Base-by-base conservation (phyloP, 352 stramenopile genomes). In the Phytophthora chlamydospora region DNA sequence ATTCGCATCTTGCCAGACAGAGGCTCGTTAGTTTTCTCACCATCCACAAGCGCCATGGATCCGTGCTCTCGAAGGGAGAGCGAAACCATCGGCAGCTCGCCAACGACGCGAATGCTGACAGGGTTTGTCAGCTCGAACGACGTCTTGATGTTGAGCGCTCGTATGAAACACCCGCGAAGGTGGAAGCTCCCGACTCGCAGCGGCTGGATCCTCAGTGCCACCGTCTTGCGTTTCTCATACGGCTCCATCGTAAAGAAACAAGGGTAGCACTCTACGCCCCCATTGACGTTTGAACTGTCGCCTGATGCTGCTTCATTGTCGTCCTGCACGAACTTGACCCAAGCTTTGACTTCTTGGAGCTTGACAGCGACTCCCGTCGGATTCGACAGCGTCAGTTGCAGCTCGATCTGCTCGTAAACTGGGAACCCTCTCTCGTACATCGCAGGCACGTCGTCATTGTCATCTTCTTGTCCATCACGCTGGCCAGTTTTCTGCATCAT, bases 351-450 rank as follows among this genome's bases (percentile, higher is more conserved):
- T 42, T 91, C 74, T 35, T 91, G 77, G 14, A 93, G 43, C 29
- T 88, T 78, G 4, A 94, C 48, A 12, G 51, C 21, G n/a, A 95
- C 71, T 7, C 83, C 80, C 3, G 83, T 68, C 35, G 83, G 87
- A 38, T 95, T 95, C 1, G 84, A 84, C 29, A 93, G 45, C 3
- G 53, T 60, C 45, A 93, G 61, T 29, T 85, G 71, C 5, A 93
- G 50, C 16, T 83, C 72, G 14, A 95, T 66, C 24, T 50, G 67
- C 47, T 93, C 87, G 46, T 81, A 45, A 38, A 83, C 56, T 5
- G 87, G 75, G 47, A 89, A 90, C 7, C 52, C 60, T 16, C 47
- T 60, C 53, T 88, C 72, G 39, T 81, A 77, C 36, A 65, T 71
- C 21, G 40, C 33, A 41, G 61, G 42, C 21, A 33, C 53, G 0